Base-by-base conservation (phyloP, 768 basidiomycete genomes). In the Strobilomyces dryophilus region DNA sequence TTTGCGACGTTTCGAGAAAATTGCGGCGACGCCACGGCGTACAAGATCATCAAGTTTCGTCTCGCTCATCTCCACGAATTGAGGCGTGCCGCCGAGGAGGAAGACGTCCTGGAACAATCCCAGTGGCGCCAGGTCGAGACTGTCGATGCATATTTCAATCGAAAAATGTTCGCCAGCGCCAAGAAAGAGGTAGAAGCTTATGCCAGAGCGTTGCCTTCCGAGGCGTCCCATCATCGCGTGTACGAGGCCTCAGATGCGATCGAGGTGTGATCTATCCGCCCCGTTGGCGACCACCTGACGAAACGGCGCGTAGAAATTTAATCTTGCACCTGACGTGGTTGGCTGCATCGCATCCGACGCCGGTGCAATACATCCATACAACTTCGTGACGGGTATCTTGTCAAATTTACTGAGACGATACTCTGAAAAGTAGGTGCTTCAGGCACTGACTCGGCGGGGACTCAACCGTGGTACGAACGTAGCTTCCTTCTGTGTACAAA, bases 321-420 rank as follows among this genome's bases (percentile, higher is more conserved):
- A 74, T 50, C 62, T 88, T 4, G 73, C 79, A 6, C 56, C 66
- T 12, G 67, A 73, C 5, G 71, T 71, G 2, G 66, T 70, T 0
- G 87, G 84, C 1, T 79, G 77, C 49, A 75, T 88, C 35, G 68
- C 72, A 12, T 80, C 76, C 21, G 62, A 68, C 0, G 87, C 80
- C 11, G 86, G 83, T 7, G 81, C 86, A 0, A 68, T 84, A 4
- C 84, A 89, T 61, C 83, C 87, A 2, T 89, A 89, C 63, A 79
- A 80, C 21, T 74, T 86, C 40, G 79, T 88, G 12, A 89, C 86
- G 1, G 78, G 81, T 0, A 74, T 87, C 26, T 70, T 87, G 9
- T 59, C 74, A 21, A 80, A 79, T 29, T 72, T 87, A 5, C 65
- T 87, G 4, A 43, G 66, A 14, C 69, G 71, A 27, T 74, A 82